These are phyloP conservation scores for Nyssa sinensis DNA, from an alignment of 148 eudicot genomes.

Conservation along the genomic window DNA sequence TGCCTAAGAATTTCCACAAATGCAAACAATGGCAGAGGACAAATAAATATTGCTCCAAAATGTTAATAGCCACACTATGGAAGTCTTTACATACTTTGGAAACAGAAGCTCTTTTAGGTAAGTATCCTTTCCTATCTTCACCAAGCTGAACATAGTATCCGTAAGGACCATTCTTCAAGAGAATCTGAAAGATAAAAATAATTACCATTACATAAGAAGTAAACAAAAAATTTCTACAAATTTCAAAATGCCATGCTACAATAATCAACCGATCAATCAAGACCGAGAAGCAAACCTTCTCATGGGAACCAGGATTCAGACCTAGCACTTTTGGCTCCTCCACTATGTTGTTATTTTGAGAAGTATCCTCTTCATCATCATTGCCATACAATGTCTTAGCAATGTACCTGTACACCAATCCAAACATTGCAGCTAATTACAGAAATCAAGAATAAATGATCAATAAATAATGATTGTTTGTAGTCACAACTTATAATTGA, in stretches of 20 bases:
- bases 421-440: slow-evolving; percentile 5
- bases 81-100: slow-evolving; percentile 43
- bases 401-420: slow-evolving; percentile 59
- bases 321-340: slow-evolving; percentile 91
- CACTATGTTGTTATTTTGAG: slow-evolving; percentile 34
- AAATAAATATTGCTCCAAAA: not conserved
- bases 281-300: slow-evolving; percentile 55
- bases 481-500: not conserved
- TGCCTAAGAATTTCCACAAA: not conserved
- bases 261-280: not conserved
- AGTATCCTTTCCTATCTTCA: slow-evolving; percentile 83
- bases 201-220: not conserved
- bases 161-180: slow-evolving; percentile 83
- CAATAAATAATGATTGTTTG: not conserved
- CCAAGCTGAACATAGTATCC: slow-evolving; percentile 94
- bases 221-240: not conserved
- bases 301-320: slow-evolving; percentile 66
- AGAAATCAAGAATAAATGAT: too few species aligned
- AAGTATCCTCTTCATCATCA: slow-evolving; percentile 65
- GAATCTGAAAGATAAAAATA: slow-evolving; percentile 45
- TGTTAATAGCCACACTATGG: not conserved
- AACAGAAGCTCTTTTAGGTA: slow-evolving; percentile 74
- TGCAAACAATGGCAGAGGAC: not conserved
- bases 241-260: not conserved
- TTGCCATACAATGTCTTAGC: slow-evolving; percentile 82